A percentile compares a stretch with the other conserved stretches of the same genome.
phyloP scores from a whole-genome alignment of 495 filamentous ascomycete species.

The Barbatosphaeria neglecta region DNA sequence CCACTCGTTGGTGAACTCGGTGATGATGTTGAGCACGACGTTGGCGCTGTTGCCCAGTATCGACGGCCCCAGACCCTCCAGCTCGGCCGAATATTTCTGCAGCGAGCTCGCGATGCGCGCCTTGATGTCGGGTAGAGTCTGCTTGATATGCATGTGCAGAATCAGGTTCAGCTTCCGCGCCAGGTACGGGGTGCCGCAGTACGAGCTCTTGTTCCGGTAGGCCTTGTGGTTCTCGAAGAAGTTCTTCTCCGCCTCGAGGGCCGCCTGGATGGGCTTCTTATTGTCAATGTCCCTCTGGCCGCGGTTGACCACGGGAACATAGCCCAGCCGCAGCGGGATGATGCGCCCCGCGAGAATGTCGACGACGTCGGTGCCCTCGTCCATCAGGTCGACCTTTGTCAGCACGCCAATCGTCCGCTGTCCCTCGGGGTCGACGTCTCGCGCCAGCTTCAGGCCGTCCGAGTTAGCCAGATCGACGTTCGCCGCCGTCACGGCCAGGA shows the following conservation, averaged over 20 bases:
- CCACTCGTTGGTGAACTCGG: conserved; percentile 96
- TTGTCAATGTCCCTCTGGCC: conserved; percentile 99
- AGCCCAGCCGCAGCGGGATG: conserved; percentile 89
- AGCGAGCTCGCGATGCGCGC: conserved; percentile 83
- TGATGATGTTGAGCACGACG: conserved; percentile 96
- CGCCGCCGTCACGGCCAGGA: conserved; percentile 88
- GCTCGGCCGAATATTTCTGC: conserved; percentile 80
- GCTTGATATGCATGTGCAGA: conserved; percentile 99
- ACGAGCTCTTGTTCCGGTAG: conserved; percentile 95
- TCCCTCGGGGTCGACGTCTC: conserved; percentile 95
- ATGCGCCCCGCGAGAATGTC: conserved; percentile 98
- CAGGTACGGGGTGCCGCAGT: conserved; percentile 95
- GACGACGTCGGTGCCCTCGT: conserved; percentile 97
- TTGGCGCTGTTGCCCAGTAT: conserved; percentile 94
- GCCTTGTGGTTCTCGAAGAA: conserved; percentile 99
- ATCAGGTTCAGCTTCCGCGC: conserved; percentile 96
- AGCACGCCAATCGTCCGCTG: conserved; percentile 98
- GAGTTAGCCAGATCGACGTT: conserved; percentile 98
- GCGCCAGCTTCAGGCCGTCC: conserved; percentile 89
- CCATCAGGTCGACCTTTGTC: conserved; percentile 99
- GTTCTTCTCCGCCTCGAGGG: conserved; percentile 87
- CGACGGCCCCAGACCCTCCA: conserved; percentile 76
- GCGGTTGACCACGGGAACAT: conserved; percentile 97
- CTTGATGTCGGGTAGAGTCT: conserved; percentile 98
- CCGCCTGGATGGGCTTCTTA: conserved; percentile 84